A percentile compares a stretch with the other conserved stretches of the same genome.
These are phyloP conservation scores for Pugionium dolabratum DNA, from an alignment of 345 rosid species.

Conservation along the genomic window DNA sequence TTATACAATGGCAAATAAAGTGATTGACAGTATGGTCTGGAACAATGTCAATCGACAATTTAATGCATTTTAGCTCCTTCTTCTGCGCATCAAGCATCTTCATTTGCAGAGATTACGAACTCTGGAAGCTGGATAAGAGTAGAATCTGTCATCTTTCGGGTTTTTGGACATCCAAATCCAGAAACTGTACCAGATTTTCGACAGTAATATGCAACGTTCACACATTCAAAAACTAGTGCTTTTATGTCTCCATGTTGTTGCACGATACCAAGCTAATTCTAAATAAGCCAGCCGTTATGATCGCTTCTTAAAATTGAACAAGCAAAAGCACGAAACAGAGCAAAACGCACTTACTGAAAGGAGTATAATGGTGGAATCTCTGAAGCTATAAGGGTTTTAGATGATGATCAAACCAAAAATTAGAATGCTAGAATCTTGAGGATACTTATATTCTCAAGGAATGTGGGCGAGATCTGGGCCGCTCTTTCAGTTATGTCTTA, in stretches of 20 bases:
- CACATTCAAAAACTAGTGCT: no score
- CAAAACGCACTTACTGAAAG: no score
- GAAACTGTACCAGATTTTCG: neutral
- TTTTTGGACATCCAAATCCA: neutral
- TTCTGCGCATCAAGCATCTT: conserved; percentile 62
- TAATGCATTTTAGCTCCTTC: conserved; percentile 67
- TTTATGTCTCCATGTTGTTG: no score
- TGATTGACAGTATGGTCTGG: conserved; percentile 44
- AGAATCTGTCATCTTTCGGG: neutral
- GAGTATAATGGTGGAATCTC: conserved; percentile 1
- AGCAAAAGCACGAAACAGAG: no score
- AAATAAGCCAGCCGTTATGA: no score
- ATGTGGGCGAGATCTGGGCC: conserved; percentile 24
- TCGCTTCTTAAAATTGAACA: no score
- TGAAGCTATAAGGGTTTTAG: conserved; percentile 9
- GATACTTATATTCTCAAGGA: neutral
- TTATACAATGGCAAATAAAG: conserved; percentile 3
- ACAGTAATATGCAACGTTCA: no score
- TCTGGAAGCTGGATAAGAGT: conserved; percentile 49
- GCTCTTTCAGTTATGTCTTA: conserved; percentile 24
- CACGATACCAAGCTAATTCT: no score
- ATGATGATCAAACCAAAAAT: conserved; percentile 12
- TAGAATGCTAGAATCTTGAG: conserved; percentile 14
- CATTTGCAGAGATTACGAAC: conserved; percentile 78
- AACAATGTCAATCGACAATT: conserved; percentile 67